Conservation (phyloP, 805 yeast species). For the Lipomyces spencermartinsiae region DNA sequence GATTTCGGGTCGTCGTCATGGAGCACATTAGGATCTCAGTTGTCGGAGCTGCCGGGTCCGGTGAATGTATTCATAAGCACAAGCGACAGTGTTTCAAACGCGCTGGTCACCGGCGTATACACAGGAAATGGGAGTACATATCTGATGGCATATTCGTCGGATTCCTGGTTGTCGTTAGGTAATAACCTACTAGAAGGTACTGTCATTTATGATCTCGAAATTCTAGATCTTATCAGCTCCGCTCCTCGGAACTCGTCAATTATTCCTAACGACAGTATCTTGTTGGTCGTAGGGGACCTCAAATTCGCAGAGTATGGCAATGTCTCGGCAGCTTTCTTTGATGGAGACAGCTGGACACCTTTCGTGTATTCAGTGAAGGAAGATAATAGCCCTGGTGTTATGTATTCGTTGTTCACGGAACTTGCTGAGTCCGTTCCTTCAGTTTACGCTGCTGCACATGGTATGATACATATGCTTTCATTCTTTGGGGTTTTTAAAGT, state of each 20-base stretch:
- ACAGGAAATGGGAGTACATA: conserved; percentile 51
- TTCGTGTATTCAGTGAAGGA: conserved; percentile 55
- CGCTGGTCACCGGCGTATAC: conserved; percentile 54
- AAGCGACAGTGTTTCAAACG: conserved; percentile 50
- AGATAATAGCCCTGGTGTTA: conserved; percentile 39
- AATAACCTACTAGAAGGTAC: conserved; percentile 44
- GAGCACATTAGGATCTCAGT: conserved; percentile 36
- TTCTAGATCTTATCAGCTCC: conserved; percentile 49
- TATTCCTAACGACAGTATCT: conserved; percentile 53
- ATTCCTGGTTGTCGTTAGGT: conserved; percentile 38
- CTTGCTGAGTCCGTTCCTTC: conserved; percentile 34
- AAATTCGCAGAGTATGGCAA: conserved; percentile 57
- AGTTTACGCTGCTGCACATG: neutral
- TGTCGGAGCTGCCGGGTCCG: conserved; percentile 41
- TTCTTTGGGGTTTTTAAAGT: neutral
- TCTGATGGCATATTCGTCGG: conserved; percentile 43
- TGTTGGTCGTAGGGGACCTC: conserved; percentile 66
- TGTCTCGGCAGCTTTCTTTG: conserved; percentile 66
- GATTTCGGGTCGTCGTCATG: conserved; percentile 54
- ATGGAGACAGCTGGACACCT: conserved; percentile 74
- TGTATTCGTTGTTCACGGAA: conserved; percentile 46
- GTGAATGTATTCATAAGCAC: conserved; percentile 43
- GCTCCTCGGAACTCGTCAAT: conserved; percentile 43
- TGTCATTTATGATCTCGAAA: conserved; percentile 54
- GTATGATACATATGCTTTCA: conserved; percentile 10